Evolutionary conservation across 1,139 yeast genomes (phyloP).

Genomic region (Meyerozyma athensensis): DNA sequence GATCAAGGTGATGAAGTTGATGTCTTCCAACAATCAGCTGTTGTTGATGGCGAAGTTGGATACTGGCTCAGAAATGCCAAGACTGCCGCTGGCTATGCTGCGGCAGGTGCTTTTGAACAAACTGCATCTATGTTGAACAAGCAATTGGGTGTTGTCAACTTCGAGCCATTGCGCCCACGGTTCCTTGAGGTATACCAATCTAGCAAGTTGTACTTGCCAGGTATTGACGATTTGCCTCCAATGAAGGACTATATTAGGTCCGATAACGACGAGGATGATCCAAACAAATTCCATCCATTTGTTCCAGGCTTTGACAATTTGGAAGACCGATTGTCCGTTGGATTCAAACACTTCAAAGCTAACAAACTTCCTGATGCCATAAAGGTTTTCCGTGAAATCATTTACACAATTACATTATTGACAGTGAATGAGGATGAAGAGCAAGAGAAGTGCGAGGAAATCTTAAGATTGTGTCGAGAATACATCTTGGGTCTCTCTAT

Average conservation of each 20-base stretch:
- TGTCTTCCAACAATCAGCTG: constrained; percentile 19
- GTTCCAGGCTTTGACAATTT: constrained; percentile 75
- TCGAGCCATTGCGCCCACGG: constrained; percentile 80
- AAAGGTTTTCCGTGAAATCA: constrained; percentile 67
- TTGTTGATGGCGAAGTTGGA: constrained; percentile 57
- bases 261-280: constrained; percentile 56
- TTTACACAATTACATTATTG: constrained; percentile 69
- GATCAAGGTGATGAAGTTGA: constrained; percentile 26
- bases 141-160: constrained; percentile 80
- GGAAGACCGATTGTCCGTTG: constrained; percentile 61
- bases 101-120: constrained; percentile 94
- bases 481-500: constrained; percentile 89
- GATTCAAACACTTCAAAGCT: constrained; percentile 77
- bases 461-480: constrained; percentile 75
- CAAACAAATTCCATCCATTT: constrained; percentile 54
- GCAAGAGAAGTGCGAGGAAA: constrained; percentile 68
- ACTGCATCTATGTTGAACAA: constrained; percentile 90
- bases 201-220: constrained; percentile 70
- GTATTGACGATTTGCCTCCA: constrained; percentile 66
- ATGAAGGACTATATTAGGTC: constrained; percentile 64
- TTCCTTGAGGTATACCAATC: constrained; percentile 82
- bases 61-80: constrained; percentile 87
- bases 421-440: constrained; percentile 73
- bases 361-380: constrained; percentile 83
- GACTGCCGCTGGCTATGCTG: constrained; percentile 88